Percentiles rank a stretch among this genome's conserved stretches.
phyloP scores from a whole-genome alignment of 129 eudicot species.

The Glebionis coronaria region DNA sequence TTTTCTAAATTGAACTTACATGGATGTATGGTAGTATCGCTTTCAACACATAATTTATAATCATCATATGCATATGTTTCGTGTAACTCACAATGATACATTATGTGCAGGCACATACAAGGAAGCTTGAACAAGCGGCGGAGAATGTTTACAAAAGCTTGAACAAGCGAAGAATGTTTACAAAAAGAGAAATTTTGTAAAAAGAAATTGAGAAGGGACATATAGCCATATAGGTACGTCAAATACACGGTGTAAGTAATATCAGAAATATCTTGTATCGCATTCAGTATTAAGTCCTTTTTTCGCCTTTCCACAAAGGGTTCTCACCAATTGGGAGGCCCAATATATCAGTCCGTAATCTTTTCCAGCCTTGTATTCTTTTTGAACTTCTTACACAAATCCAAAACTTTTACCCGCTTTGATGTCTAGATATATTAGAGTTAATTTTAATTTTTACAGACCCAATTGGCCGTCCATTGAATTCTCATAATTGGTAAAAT shows the following conservation, averaged over 20 bases:
- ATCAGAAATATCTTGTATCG: too few species aligned
- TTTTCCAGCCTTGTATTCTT: not conserved
- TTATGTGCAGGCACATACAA: not conserved
- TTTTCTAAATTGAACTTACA: too few species aligned
- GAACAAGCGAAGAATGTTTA: not conserved
- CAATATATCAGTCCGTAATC: not conserved
- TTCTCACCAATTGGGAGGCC: not conserved
- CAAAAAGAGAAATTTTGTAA: slow-evolving; percentile 2
- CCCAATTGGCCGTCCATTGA: too few species aligned
- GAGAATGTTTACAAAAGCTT: not conserved
- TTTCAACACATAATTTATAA: not conserved
- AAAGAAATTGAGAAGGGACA: not conserved
- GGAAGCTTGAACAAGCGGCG: not conserved
- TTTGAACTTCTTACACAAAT: not conserved
- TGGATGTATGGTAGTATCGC: not conserved
- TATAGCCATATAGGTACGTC: too few species aligned
- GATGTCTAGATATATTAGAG: not conserved
- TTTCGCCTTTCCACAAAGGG: not conserved
- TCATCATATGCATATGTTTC: not conserved
- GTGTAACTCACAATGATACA: slow-evolving; percentile 6
- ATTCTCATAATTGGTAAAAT: too few species aligned
- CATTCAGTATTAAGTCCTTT: too few species aligned
- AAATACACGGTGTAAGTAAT: too few species aligned
- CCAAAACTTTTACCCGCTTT: not conserved
- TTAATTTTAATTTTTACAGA: too few species aligned